Percentiles rank a stretch among this genome's conserved stretches.
phyloP scores from a whole-genome alignment of 768 basidiomycete genomes.

The Tylopilus sp. region DNA sequence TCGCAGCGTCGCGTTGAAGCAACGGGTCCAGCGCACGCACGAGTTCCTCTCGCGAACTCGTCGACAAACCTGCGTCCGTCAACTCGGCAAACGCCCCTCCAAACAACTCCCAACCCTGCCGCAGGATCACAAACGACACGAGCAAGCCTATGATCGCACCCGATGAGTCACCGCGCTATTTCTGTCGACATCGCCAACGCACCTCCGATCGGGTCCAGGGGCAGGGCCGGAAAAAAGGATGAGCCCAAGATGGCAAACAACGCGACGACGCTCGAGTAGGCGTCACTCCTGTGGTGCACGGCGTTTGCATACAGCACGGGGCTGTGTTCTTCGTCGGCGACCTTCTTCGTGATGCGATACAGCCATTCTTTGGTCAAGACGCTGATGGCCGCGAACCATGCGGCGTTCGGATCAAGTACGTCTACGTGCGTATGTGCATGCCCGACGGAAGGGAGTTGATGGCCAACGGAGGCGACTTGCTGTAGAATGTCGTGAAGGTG shows the following conservation, averaged over 20 bases:
- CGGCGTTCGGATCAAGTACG: slow-evolving; percentile 85
- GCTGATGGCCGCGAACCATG: slow-evolving; percentile 88
- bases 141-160: slow-evolving; percentile 55
- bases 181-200: slow-evolving; percentile 18
- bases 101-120: slow-evolving; percentile 69
- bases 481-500: slow-evolving; percentile 60
- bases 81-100: slow-evolving; percentile 74
- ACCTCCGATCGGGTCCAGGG: slow-evolving; percentile 95
- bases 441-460: slow-evolving; percentile 48
- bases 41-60: slow-evolving; percentile 50
- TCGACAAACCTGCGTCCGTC: slow-evolving; percentile 77
- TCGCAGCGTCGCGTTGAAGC: slow-evolving; percentile 30
- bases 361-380: slow-evolving; percentile 90
- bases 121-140: slow-evolving; percentile 87
- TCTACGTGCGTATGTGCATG: slow-evolving; percentile 55
- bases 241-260: slow-evolving; percentile 90
- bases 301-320: slow-evolving; percentile 96
- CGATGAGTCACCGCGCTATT: slow-evolving; percentile 3
- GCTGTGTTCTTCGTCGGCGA: slow-evolving; percentile 88
- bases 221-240: slow-evolving; percentile 78
- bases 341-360: slow-evolving; percentile 82
- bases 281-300: slow-evolving; percentile 95
- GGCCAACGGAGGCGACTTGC: slow-evolving; percentile 51
- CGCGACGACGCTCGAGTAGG: slow-evolving; percentile 88
- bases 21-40: slow-evolving; percentile 55